These are phyloP conservation scores for Spatholobus suberectus DNA, from an alignment of 306 rosid genomes.

Conservation along the genomic window DNA sequence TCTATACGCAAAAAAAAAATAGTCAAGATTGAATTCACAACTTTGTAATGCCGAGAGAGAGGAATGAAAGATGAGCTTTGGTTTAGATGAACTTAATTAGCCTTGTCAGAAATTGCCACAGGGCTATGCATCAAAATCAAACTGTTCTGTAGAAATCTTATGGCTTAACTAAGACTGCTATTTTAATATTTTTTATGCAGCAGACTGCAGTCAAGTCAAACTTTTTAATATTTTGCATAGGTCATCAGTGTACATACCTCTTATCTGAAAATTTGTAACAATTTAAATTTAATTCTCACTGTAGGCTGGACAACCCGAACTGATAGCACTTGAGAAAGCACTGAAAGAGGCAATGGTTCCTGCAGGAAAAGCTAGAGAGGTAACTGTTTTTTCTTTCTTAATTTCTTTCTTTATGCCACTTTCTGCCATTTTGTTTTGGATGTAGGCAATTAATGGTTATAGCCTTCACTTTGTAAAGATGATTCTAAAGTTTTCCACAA, in stretches of 20 bases:
- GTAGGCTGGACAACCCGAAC: conserved; percentile 92
- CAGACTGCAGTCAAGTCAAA: neutral
- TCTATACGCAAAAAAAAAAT: neutral
- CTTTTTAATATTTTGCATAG: neutral
- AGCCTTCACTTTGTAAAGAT: conserved; percentile 4
- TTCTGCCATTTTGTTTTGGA: conserved; percentile 14
- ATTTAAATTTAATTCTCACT: conserved; percentile 29
- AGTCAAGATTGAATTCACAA: conserved; percentile 8
- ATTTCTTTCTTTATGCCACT: neutral
- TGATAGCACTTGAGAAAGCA: conserved; percentile 87
- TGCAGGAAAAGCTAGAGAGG: conserved; percentile 93
- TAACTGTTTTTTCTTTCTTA: conserved; percentile 13
- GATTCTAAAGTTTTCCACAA: conserved; percentile 38
- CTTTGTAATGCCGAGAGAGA: neutral
- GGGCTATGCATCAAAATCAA: conserved; percentile 10
- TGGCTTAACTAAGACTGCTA: neutral
- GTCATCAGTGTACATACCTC: neutral
- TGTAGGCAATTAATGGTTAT: neutral
- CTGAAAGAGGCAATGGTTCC: conserved; percentile 88
- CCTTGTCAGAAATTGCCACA: neutral
- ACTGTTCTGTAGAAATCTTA: neutral
- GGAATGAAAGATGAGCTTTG: neutral
- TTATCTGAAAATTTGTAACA: conserved; percentile 11
- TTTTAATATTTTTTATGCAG: neutral
- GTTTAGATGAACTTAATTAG: conserved; percentile 1